These are phyloP conservation scores for Psilocybe cyanescens DNA, from an alignment of 768 basidiomycete genomes.

Conservation along the genomic window DNA sequence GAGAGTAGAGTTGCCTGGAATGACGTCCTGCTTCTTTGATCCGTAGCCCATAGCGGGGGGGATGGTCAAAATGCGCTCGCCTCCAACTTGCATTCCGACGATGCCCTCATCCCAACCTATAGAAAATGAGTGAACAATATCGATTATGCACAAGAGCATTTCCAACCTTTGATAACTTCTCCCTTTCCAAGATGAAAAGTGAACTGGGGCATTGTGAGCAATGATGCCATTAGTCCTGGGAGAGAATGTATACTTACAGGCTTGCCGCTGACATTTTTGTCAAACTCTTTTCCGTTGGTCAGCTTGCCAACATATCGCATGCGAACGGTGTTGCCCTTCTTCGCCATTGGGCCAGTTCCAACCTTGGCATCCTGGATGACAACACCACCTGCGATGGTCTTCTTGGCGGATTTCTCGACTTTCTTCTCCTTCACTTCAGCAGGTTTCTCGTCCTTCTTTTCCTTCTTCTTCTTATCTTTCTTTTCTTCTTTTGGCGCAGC, in stretches of 20 bases:
- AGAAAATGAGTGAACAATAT: conserved; percentile 4
- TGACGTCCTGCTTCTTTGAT: conserved; percentile 53
- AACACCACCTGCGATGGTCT: conserved; percentile 71
- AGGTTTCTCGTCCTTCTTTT: conserved; percentile 39
- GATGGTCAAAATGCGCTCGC: conserved; percentile 81
- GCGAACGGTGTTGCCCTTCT: conserved; percentile 78
- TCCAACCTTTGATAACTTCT: conserved; percentile 88
- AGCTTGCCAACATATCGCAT: conserved; percentile 97
- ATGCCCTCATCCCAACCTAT: conserved; percentile 92
- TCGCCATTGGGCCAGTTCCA: conserved; percentile 86
- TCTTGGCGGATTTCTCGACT: conserved; percentile 33
- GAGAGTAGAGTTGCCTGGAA: conserved; percentile 83
- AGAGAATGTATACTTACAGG: conserved; percentile 59
- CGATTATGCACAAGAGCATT: background rate
- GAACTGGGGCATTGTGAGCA: conserved; percentile 47
- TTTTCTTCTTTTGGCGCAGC: conserved; percentile 37
- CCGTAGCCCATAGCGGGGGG: conserved; percentile 79
- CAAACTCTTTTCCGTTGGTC: conserved; percentile 73
- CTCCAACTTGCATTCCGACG: conserved; percentile 89
- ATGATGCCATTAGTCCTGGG: background rate
- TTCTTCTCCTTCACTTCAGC: conserved; percentile 44
- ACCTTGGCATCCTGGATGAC: conserved; percentile 76
- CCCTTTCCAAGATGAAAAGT: conserved; percentile 81
- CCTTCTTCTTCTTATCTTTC: conserved; percentile 58
- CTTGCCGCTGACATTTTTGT: conserved; percentile 82